Base-by-base conservation (phyloP, 306 rosid species). In the Amphicarpaea edgeworthii region DNA sequence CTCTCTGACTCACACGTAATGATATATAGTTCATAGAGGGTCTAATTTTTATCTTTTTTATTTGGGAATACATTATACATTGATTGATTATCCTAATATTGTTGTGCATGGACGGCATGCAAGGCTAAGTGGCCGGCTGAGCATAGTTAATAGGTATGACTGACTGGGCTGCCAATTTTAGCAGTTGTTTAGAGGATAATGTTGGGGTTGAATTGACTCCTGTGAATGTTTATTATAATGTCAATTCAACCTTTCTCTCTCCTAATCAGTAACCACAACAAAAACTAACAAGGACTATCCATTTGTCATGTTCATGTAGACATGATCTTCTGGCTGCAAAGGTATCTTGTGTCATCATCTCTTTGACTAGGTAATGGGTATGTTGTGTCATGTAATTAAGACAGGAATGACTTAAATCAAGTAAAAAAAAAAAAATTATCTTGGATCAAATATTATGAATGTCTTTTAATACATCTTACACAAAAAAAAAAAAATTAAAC, bases 71-170 rank as follows among this genome's bases (percentile, higher is more conserved):
- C 26, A 17, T 8, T 19, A 50, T 16, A 9, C 57, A 37, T 45
- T 77, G 40, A 59, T n/a, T n/a, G n/a, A n/a, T n/a, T n/a, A n/a
- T 19, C 17, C 17, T 65, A 14, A 9, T 26, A 3, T 11, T 41
- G 73, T 53, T 32, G 46, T 59, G 67, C 53, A 50, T 60, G 85
- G 88, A 73, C 88, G 85, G 85, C 85, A 68, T 63, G 49, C 32
- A 46, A 62, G 53, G 34, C 69, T 45, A 40, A 3, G 53, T 34
- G 71, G 88, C 83, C 81, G 81, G 88, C 88, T 41, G 47, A 34
- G 64, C 42, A 20, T 53, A 15, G 43, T 54, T 64, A 2, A 24
- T 24, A 1, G n/a, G n/a, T n/a, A 26, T 15, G 53, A 34, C 21
- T n/a, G n/a, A n/a, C n/a, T n/a, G 32, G 43, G 1, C 28, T 77